These are phyloP conservation scores for Trichoderma aggressivum DNA, from an alignment of 2,329 filamentous ascomycete genomes.

Conservation along the genomic window DNA sequence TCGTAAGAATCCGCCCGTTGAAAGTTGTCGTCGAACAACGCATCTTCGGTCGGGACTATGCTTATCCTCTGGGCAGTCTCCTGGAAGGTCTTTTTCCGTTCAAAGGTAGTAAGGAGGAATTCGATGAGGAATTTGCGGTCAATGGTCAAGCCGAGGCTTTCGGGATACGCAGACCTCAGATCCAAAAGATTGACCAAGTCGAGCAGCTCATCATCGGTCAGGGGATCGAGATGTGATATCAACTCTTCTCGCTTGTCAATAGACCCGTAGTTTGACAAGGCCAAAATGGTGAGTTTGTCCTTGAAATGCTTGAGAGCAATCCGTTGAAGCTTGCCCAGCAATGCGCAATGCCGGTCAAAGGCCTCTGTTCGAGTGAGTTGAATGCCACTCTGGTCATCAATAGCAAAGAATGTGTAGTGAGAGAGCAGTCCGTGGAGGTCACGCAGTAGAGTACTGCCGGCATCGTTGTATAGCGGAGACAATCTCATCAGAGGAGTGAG, in stretches of 20 bases:
- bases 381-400: slow-evolving; percentile 84
- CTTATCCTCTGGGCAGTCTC: slow-evolving; percentile 68
- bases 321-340: slow-evolving; percentile 75
- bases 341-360: slow-evolving; percentile 74
- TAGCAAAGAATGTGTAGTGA: slow-evolving; percentile 84
- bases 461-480: slow-evolving; percentile 73
- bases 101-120: slow-evolving; percentile 69
- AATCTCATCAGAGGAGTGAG: slow-evolving; percentile 72
- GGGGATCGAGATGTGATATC: slow-evolving; percentile 65
- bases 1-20: slow-evolving; percentile 83
- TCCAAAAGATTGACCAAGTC: slow-evolving; percentile 67
- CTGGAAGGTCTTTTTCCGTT: slow-evolving; percentile 77
- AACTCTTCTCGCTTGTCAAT: slow-evolving; percentile 80
- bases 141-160: slow-evolving; percentile 59
- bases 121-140: slow-evolving; percentile 67
- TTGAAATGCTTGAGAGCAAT: slow-evolving; percentile 78
- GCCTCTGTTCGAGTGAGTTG: slow-evolving; percentile 70
- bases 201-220: slow-evolving; percentile 72
- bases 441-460: slow-evolving; percentile 71
- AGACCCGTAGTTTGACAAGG: slow-evolving; percentile 86
- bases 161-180: slow-evolving; percentile 80
- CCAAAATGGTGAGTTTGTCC: slow-evolving; percentile 84
- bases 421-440: slow-evolving; percentile 77
- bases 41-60: slow-evolving; percentile 78
- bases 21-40: slow-evolving; percentile 75